Evolutionary conservation across 1,284 basidiomycete species (phyloP), one percentile per base, ranked within the genome.

Genomic region (Ganoderma boninense): DNA sequence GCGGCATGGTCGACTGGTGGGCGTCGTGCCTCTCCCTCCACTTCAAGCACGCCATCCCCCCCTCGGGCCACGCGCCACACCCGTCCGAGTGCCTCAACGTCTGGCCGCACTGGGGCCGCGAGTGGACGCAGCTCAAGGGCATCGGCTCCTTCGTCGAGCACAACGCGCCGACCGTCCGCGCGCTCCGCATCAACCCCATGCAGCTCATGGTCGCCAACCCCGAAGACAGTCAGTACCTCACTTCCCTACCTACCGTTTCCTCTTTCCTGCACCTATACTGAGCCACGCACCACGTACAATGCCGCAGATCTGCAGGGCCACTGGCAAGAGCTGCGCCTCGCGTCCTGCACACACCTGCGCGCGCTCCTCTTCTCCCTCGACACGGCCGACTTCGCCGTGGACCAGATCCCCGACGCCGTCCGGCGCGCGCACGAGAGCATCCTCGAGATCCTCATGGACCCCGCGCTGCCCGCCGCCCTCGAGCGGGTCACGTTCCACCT

Each of bases 41-140:
- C 32, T 57, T 57, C 54, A 57, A 32, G 54, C 18, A 29, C 18
- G 26, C 54, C 7, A 3, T 57, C 29, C 26, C 29, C 6, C 2
- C 14, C 54, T 20, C 29, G 13, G 54, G 32, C 32, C 11, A 26
- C 10, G 23, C 8, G 49, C 29, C 32, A 16, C 54, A 57, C 23
- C 54, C 54, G 54, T 57, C 32, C 29, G 54, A 57, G 16, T 57
- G 54, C 11, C 26, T 57, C 54, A 57, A 57, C 54, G 32, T 57
- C 29, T 57, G 54, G 54, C 54, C 54, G 8, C 29, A 57, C 23
- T 57, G 32, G 54, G 54, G 54, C 18, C 54, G 54, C 14, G 54
- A 57, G 16, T 57, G 54, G 54, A 57, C 54, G 29, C 54, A 57
- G 18, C 54, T 57, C 14, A 35, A 29, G 54, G 32, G 29, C 14